Percentiles rank a stretch among this genome's conserved stretches.
Conservation (phyloP, 805 yeast genomes). For the Starmerella floris region DNA sequence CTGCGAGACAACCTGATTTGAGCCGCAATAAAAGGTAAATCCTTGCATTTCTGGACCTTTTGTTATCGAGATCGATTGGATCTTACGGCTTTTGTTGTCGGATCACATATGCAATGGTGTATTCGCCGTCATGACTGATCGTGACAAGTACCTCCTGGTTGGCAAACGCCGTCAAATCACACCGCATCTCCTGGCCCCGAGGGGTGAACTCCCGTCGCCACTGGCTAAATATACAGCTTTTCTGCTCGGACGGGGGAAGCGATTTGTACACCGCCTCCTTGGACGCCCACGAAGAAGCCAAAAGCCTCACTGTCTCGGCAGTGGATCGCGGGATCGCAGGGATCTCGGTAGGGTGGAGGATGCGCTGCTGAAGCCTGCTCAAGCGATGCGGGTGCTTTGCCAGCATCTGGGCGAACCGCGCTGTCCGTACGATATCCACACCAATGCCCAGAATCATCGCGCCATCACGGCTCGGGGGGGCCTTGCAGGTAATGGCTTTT, state of each 20-base stretch:
- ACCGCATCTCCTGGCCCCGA: constrained; percentile 15
- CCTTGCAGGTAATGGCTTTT: too few species aligned
- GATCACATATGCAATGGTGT: constrained; percentile 34
- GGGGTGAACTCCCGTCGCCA: constrained; percentile 28
- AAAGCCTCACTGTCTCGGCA: constrained; percentile 19
- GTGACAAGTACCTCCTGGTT: constrained; percentile 35
- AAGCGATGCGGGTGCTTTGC: constrained; percentile 28
- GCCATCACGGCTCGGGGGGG: too few species aligned
- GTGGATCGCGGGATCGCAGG: constrained; percentile 5
- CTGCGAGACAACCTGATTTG: too few species aligned
- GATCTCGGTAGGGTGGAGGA: constrained; percentile 40
- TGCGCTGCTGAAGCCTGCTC: constrained; percentile 32
- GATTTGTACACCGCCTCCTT: constrained; percentile 66
- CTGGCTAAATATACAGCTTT: constrained; percentile 38
- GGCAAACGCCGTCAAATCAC: constrained; percentile 28
- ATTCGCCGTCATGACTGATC: constrained; percentile 54
- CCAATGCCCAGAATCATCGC: constrained; percentile 38
- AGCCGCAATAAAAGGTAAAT: too few species aligned
- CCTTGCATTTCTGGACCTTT: too few species aligned
- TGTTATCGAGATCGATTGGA: too few species aligned
- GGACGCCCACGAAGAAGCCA: constrained; percentile 57
- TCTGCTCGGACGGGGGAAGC: constrained; percentile 38
- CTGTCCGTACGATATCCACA: constrained; percentile 39
- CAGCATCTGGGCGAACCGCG: constrained; percentile 37
- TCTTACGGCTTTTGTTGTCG: constrained; percentile 8